These are phyloP conservation scores for Turritis glabra DNA, from an alignment of 345 rosid genomes.

Conservation along the genomic window DNA sequence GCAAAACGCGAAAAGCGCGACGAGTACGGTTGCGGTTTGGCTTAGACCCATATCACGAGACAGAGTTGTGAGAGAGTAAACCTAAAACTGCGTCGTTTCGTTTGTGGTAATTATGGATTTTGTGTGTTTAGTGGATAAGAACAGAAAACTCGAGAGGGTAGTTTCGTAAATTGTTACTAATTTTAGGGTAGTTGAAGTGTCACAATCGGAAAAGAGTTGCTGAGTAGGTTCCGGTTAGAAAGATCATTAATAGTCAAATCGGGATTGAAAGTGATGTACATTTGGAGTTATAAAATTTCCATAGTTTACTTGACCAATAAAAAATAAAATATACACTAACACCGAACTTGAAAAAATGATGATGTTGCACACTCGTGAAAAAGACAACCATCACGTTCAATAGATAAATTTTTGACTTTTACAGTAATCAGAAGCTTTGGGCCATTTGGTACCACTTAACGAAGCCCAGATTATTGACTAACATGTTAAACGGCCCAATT, in stretches of 20 bases:
- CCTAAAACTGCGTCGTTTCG: conserved; percentile 16
- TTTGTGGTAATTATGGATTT: background rate
- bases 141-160: conserved; percentile 4
- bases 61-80: background rate
- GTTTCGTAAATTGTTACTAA: background rate
- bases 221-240: conserved; percentile 39
- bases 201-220: conserved; percentile 31
- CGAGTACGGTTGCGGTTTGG: conserved; percentile 46
- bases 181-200: conserved; percentile 24
- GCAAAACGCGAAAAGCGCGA: conserved; percentile 45
- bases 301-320: background rate
- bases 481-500: conserved; percentile 5
- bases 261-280: background rate
- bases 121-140: background rate
- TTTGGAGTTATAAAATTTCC: background rate
- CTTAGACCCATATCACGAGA: conserved; percentile 24
- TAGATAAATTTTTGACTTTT: background rate
- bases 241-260: conserved; percentile 28
- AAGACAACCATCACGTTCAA: background rate
- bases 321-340: background rate
- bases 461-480: background rate
- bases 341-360: background rate
- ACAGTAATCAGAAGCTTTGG: background rate
- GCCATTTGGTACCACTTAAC: background rate
- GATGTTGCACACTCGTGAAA: background rate